phyloP scores from a whole-genome alignment of 176 grass and related monocot genomes.

The Bromus sterilis region DNA sequence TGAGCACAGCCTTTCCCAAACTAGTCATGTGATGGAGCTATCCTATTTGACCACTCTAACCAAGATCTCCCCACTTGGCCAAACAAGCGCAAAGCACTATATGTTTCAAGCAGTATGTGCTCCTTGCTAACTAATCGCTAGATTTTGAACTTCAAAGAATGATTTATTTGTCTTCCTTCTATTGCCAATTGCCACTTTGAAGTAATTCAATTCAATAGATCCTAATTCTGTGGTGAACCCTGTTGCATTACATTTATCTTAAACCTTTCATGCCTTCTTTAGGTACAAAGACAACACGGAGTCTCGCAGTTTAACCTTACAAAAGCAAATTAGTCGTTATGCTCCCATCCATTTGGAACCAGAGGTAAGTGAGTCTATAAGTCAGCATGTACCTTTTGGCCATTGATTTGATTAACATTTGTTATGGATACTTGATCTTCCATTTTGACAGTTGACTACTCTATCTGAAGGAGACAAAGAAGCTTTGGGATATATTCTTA shows the following conservation, averaged over 20 bases:
- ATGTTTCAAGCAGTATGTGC: not conserved
- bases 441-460: slow-evolving; percentile 49
- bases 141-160: not conserved
- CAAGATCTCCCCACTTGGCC: not conserved
- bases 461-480: slow-evolving; percentile 80
- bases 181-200: slow-evolving; percentile 5
- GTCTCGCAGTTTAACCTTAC: slow-evolving; percentile 54
- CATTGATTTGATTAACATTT: slow-evolving; percentile 8
- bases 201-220: not conserved
- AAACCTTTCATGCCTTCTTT: slow-evolving; percentile 23
- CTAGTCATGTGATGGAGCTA: not conserved
- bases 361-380: slow-evolving; percentile 40
- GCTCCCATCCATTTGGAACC: slow-evolving; percentile 71
- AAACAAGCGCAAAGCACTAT: not conserved
- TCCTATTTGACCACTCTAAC: not conserved
- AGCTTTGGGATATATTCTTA: slow-evolving; percentile 70
- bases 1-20: not conserved
- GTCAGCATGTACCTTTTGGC: not conserved
- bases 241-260: not conserved
- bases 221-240: not conserved
- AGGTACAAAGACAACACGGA: slow-evolving; percentile 80
- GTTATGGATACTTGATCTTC: not conserved
- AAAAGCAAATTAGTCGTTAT: slow-evolving; percentile 81
- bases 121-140: not conserved
- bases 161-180: not conserved